A percentile compares a stretch with the other conserved stretches of the same genome.
These are phyloP conservation scores for Microcyclospora tardicrescens DNA, from an alignment of 2,329 filamentous ascomycete genomes.

Conservation along the genomic window DNA sequence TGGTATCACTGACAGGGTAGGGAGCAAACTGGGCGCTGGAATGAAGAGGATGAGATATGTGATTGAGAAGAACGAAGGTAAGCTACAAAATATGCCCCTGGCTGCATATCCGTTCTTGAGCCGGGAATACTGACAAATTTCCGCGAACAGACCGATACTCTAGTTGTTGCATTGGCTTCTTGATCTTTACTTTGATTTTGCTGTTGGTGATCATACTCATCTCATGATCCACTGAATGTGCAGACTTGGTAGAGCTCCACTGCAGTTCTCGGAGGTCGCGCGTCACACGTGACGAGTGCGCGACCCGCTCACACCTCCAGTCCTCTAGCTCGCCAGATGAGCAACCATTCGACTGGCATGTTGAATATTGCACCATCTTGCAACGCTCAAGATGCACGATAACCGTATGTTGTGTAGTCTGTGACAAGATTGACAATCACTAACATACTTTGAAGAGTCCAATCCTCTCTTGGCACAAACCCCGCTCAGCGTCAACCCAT, in stretches of 20 bases:
- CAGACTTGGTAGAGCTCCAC: too few relatives aligned
- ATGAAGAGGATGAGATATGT: conserved; percentile 77
- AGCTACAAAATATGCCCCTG: conserved; percentile 23
- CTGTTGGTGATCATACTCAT: conserved; percentile 65
- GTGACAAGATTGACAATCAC: not conserved
- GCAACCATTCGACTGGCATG: too few relatives aligned
- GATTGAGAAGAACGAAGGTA: conserved; percentile 81
- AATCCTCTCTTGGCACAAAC: conserved; percentile 87
- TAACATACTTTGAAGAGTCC: conserved; percentile 32
- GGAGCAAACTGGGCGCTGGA: conserved; percentile 70
- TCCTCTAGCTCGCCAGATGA: too few relatives aligned
- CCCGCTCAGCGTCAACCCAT: conserved; percentile 85
- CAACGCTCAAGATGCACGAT: conserved; percentile 18
- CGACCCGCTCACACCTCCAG: too few relatives aligned
- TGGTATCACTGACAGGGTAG: conserved; percentile 71
- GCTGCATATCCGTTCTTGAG: not conserved
- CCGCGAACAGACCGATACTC: conserved; percentile 48
- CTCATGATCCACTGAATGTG: conserved; percentile 1
- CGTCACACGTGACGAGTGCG: not conserved
- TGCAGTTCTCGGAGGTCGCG: too few relatives aligned
- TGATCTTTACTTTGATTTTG: conserved; percentile 81
- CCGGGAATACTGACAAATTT: not conserved
- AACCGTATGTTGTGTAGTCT: conserved; percentile 13
- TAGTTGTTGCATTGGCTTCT: conserved; percentile 77
- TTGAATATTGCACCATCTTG: not conserved